phyloP scores from a whole-genome alignment of 352 stramenopile species.

The Phytophthora vignae region DNA sequence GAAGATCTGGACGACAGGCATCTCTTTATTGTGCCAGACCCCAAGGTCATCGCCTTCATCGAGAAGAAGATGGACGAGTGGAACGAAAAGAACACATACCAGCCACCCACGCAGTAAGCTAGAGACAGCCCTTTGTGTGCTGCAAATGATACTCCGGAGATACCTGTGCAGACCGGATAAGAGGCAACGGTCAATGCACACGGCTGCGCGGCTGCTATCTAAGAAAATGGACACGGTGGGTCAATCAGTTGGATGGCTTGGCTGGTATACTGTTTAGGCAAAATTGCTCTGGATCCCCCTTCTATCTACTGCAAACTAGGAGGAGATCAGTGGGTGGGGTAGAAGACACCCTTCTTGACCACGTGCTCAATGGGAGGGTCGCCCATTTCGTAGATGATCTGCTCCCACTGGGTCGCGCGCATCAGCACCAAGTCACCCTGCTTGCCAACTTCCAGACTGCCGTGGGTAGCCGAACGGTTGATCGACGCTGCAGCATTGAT shows the following conservation, averaged over 20 bases:
- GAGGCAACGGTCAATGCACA: not conserved
- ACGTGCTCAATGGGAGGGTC: constrained; percentile 83
- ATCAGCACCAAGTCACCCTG: constrained; percentile 74
- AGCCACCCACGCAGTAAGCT: constrained; percentile 64
- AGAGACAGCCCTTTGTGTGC: not conserved
- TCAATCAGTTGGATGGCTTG: not conserved
- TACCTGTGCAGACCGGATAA: not conserved
- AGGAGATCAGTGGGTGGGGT: constrained; percentile 5
- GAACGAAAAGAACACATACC: constrained; percentile 91
- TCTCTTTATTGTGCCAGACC: constrained; percentile 88
- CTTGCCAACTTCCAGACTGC: constrained; percentile 84
- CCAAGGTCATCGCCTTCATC: constrained; percentile 85
- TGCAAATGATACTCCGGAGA: not conserved
- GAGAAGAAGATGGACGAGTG: constrained; percentile 92
- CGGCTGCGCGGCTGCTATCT: not conserved
- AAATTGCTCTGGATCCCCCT: constrained; percentile 2
- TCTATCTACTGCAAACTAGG: not conserved
- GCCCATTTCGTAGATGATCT: constrained; percentile 89
- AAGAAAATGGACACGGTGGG: not conserved
- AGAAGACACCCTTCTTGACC: constrained; percentile 72
- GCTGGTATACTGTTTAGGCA: constrained; percentile 13
- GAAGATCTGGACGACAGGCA: constrained; percentile 88
- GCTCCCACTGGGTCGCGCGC: constrained; percentile 79
- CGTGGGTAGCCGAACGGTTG: constrained; percentile 72
- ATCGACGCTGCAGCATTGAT: constrained; percentile 89